Percentiles rank a stretch among this genome's conserved stretches.
Conservation (phyloP, 306 rosid species). For the Medicago arabica region DNA sequence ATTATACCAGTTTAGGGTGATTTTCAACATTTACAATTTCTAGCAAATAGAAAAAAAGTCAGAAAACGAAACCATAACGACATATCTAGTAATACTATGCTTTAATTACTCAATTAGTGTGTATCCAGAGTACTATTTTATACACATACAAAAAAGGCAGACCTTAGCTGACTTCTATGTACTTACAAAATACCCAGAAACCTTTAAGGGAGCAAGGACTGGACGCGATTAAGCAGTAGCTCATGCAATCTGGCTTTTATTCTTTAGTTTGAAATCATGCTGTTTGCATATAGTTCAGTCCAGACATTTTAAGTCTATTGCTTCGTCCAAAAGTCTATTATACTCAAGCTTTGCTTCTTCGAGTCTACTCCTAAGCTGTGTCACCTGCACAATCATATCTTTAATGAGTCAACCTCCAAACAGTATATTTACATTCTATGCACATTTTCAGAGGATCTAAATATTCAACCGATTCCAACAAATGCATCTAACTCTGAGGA, state of each 20-base stretch:
- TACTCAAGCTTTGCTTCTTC: slow-evolving; percentile 47
- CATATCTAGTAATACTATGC: background rate
- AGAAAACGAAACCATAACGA: background rate
- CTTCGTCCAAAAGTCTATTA: slow-evolving; percentile 50
- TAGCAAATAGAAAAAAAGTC: background rate
- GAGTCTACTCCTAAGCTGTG: slow-evolving; percentile 53
- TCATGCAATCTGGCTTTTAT: background rate
- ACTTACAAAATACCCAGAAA: slow-evolving; percentile 5
- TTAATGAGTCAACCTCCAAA: slow-evolving; percentile 23
- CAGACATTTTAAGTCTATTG: slow-evolving; percentile 4
- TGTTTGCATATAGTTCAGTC: background rate
- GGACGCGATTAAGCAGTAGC: background rate
- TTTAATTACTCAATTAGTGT: background rate
- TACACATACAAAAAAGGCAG: background rate
- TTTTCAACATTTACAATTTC: background rate
- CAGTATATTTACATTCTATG: background rate
- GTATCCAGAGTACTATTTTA: background rate
- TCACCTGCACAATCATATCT: slow-evolving; percentile 59
- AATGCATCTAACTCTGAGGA: background rate
- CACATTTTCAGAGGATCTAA: background rate
- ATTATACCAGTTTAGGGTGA: background rate
- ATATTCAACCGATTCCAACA: slow-evolving; percentile 10
- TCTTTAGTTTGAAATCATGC: background rate
- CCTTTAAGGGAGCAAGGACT: background rate
- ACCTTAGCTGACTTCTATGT: background rate